phyloP scores from a whole-genome alignment of 1,139 yeast genomes.

The Diutina sp. region DNA sequence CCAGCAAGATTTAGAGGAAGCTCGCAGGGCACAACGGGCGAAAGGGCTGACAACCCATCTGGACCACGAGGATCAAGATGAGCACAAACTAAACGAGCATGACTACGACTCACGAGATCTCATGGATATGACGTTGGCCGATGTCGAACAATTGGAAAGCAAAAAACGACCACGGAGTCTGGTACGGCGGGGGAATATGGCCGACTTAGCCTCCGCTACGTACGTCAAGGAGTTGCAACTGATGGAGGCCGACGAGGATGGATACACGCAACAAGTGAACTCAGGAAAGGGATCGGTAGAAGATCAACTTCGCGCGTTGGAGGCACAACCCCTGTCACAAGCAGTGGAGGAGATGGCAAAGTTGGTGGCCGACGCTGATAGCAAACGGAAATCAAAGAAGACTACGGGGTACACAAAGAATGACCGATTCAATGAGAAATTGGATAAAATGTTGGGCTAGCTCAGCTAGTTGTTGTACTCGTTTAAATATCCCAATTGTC shows the following conservation, averaged over 20 bases:
- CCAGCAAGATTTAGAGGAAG: not conserved
- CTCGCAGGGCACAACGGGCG: not conserved
- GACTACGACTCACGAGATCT: not conserved
- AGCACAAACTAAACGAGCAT: not conserved
- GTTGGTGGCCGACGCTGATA: not conserved
- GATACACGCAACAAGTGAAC: slow-evolving; percentile 16
- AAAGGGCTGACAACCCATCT: not conserved
- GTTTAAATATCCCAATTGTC: no score
- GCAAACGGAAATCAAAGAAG: not conserved
- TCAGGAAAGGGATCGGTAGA: not conserved
- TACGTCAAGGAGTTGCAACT: slow-evolving; percentile 23
- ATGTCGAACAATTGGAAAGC: slow-evolving; percentile 47
- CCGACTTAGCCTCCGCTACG: slow-evolving; percentile 38
- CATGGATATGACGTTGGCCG: slow-evolving; percentile 1
- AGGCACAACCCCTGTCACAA: not conserved
- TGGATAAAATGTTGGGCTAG: not conserved
- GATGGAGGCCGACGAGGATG: slow-evolving; percentile 26
- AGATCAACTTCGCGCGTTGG: not conserved
- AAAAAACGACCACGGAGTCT: slow-evolving; percentile 17
- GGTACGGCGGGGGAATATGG: slow-evolving; percentile 26
- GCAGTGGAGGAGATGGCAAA: not conserved
- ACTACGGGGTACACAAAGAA: not conserved
- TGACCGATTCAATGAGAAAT: not conserved
- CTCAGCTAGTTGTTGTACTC: not conserved
- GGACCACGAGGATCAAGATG: not conserved